phyloP scores from a whole-genome alignment of 805 yeast genomes.

The Candida hungchunana region DNA sequence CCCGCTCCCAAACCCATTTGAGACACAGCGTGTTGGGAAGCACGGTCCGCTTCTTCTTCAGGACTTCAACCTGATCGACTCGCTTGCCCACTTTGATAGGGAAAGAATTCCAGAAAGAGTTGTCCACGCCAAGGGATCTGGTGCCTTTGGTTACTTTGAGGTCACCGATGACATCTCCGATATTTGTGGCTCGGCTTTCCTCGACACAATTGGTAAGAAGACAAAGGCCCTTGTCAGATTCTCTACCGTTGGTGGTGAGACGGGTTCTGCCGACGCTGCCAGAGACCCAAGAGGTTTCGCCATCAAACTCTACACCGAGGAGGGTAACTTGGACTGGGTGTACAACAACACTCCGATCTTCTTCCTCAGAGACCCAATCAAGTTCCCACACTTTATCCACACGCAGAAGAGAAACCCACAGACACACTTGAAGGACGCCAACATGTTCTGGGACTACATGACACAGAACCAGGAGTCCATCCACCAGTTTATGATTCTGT shows the following conservation, averaged over 20 bases:
- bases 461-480: slow-evolving; percentile 65
- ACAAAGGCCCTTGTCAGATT: slow-evolving; percentile 70
- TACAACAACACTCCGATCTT: slow-evolving; percentile 85
- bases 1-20: slow-evolving; percentile 74
- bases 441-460: slow-evolving; percentile 79
- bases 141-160: slow-evolving; percentile 84
- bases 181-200: slow-evolving; percentile 63
- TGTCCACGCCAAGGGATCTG: slow-evolving; percentile 91
- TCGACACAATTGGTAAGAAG: slow-evolving; percentile 72
- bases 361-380: slow-evolving; percentile 79
- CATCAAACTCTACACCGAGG: slow-evolving; percentile 75
- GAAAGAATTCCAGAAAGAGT: slow-evolving; percentile 92
- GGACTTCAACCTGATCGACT: slow-evolving; percentile 76
- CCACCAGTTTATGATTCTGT: slow-evolving; percentile 71
- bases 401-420: slow-evolving; percentile 85
- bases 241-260: slow-evolving; percentile 86
- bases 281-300: slow-evolving; percentile 89
- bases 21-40: slow-evolving; percentile 69
- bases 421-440: slow-evolving; percentile 71
- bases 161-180: slow-evolving; percentile 83
- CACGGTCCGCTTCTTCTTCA: slow-evolving; percentile 80
- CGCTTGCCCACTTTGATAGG: slow-evolving; percentile 82
- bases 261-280: slow-evolving; percentile 76
- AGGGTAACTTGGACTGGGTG: slow-evolving; percentile 81
- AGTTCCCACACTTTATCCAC: slow-evolving; percentile 85